Conservation (phyloP, 352 stramenopile species). For the Globisporangium paroecandrum region DNA sequence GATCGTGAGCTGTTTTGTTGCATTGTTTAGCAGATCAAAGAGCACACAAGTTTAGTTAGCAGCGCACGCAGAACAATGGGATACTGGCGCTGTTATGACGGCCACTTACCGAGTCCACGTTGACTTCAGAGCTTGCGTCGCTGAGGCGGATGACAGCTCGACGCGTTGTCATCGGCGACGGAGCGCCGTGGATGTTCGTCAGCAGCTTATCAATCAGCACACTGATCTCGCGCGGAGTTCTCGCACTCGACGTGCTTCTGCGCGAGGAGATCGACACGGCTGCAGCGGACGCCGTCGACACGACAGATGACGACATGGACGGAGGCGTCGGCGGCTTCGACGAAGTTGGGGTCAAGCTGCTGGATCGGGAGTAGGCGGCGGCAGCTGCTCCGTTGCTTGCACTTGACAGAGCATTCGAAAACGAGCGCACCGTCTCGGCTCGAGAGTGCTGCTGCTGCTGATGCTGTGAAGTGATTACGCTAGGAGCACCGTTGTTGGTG, state of each 20-base stretch:
- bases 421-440: constrained; percentile 1
- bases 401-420: constrained; percentile 2
- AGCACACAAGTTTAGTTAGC: not conserved
- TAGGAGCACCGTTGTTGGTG: not conserved
- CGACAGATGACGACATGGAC: constrained; percentile 8
- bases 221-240: constrained; percentile 43
- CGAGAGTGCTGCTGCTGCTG: constrained; percentile 9
- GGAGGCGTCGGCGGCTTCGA: constrained; percentile 15
- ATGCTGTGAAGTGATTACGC: not conserved
- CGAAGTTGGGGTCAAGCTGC: constrained; percentile 2
- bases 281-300: constrained; percentile 24
- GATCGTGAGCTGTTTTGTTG: constrained; percentile 43
- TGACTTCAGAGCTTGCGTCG: constrained; percentile 29
- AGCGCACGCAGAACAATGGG: not conserved
- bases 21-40: not conserved
- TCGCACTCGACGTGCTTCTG: constrained; percentile 19
- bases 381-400: not conserved
- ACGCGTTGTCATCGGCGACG: constrained; percentile 53
- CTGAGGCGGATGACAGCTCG: constrained; percentile 54
- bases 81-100: not conserved
- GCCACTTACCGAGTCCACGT: constrained; percentile 34
- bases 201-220: constrained; percentile 56
- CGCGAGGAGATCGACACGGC: constrained; percentile 32
- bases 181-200: constrained; percentile 42
- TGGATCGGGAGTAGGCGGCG: not conserved